Conservation (phyloP, 2,329 filamentous ascomycete species). For the Chrysoporthe puriensis region DNA sequence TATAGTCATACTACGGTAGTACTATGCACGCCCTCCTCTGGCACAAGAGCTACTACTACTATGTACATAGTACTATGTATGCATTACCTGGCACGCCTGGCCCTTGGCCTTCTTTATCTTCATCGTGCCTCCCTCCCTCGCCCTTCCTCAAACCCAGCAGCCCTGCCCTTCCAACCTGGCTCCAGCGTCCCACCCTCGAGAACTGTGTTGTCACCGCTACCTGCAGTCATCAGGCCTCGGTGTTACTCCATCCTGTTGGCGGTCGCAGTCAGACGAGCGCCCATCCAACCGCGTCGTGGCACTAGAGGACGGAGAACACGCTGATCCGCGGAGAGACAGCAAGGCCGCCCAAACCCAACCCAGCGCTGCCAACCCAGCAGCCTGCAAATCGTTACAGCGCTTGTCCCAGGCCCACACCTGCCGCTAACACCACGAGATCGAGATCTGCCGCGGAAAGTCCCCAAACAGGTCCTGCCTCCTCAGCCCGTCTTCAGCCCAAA, state of each 20-base stretch:
- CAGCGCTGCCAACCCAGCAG: neutral
- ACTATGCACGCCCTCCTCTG: neutral
- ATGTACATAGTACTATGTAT: too few species aligned
- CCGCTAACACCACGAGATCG: conserved; percentile 9
- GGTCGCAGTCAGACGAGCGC: neutral
- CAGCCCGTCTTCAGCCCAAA: neutral
- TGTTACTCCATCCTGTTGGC: neutral
- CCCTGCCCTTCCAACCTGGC: neutral
- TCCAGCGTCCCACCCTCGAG: neutral
- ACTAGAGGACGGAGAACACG: neutral
- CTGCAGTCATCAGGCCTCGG: neutral
- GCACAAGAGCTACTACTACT: neutral
- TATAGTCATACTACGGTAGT: too few species aligned
- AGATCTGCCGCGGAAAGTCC: conserved; percentile 7
- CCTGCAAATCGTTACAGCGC: conserved; percentile 16
- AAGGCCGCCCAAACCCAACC: conserved; percentile 2
- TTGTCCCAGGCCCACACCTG: conserved; percentile 19
- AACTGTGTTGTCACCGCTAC: neutral
- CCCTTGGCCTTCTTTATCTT: neutral
- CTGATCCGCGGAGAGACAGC: conserved; percentile 3
- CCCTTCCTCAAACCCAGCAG: neutral
- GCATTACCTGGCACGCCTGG: too few species aligned
- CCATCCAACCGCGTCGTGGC: neutral
- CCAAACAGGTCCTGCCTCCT: conserved; percentile 3
- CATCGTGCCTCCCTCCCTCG: neutral